Base-by-base conservation (phyloP, 2,329 filamentous ascomycete species). In the Microdochium nivale region DNA sequence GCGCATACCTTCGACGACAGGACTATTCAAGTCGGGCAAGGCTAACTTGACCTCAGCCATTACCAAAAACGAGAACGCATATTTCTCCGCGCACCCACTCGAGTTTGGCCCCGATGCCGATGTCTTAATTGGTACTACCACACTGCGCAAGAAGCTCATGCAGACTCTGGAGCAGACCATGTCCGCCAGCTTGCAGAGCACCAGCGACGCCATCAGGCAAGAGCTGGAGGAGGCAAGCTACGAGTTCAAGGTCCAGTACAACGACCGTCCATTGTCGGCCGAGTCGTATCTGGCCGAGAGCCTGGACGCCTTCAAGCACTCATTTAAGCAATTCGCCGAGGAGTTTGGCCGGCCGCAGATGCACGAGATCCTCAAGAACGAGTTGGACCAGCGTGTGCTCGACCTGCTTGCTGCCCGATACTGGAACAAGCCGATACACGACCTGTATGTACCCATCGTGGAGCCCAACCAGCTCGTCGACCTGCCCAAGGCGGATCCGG, bases 201-300 rank as follows among this genome's bases (percentile, higher is more conserved):
- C 94, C 3, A 88, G 88, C 60, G 90, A 96, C 64, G 90, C 90
- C 10, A 96, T 99, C 58, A 86, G 87, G 55, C 90, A 96, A 65
- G 94, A 99, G 67, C 81, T 99, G 0, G 92, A 96, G 62, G 94
- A 99, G 69, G 91, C 94, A 2, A 92, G 89, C 0, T 99, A 99
- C 64, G 92, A 99, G 69, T 99, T 96, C 77, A 99, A 99, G 67
- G 94, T 99, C 4, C 95, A 99, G 67, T 99, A 99, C 72, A 99
- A 99, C 63, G 94, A 99, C 66, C 84, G 94, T 7, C 90, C 92
- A 1, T 75, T 99, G 33, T 96, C 90, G 49, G 94, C 94, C 2
- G 94, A 99, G 66, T 96, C 92, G 3, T 99, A 99, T 65, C 80
- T 99, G 37, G 94, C 94, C 2, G 94, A 97, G 67, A 95, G 88